A percentile compares a stretch with the other conserved stretches of the same genome.
Evolutionary conservation across 2,329 filamentous ascomycete species (phyloP).

Genomic region (Thermomyces lanuginosus): DNA sequence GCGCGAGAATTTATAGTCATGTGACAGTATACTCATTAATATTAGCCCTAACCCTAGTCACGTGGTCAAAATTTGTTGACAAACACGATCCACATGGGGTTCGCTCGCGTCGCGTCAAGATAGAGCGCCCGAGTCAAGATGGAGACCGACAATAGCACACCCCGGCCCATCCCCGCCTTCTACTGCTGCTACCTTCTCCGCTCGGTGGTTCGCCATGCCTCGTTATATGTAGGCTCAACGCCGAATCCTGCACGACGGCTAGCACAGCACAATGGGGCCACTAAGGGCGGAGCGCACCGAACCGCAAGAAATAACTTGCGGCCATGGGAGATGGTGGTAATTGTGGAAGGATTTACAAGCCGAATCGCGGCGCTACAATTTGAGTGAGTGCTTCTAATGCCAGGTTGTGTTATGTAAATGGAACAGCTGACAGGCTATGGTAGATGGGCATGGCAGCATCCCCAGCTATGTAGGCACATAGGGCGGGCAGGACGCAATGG

Average conservation of each 20-base stretch:
- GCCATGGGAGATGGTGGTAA: constrained; percentile 80
- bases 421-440: background rate
- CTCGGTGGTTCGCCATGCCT: constrained; percentile 54
- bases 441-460: constrained; percentile 85
- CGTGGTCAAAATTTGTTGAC: no score
- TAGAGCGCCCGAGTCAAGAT: no score
- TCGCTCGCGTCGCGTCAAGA: no score
- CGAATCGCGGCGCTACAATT: constrained; percentile 82
- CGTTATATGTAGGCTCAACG: constrained; percentile 79
- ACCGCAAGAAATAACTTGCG: constrained; percentile 53
- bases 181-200: constrained; percentile 89
- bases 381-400: constrained; percentile 45
- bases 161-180: constrained; percentile 55
- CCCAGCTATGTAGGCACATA: constrained; percentile 66
- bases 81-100: no score
- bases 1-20: no score
- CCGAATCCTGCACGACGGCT: constrained; percentile 73
- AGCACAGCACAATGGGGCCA: constrained; percentile 77
- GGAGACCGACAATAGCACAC: background rate
- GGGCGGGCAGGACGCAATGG: constrained; percentile 26
- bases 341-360: constrained; percentile 80
- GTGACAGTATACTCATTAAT: no score
- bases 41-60: no score
- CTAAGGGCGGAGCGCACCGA: constrained; percentile 62
- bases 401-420: constrained; percentile 2